These are phyloP conservation scores for Phytopythium montanum DNA, from an alignment of 352 stramenopile genomes.

Conservation along the genomic window DNA sequence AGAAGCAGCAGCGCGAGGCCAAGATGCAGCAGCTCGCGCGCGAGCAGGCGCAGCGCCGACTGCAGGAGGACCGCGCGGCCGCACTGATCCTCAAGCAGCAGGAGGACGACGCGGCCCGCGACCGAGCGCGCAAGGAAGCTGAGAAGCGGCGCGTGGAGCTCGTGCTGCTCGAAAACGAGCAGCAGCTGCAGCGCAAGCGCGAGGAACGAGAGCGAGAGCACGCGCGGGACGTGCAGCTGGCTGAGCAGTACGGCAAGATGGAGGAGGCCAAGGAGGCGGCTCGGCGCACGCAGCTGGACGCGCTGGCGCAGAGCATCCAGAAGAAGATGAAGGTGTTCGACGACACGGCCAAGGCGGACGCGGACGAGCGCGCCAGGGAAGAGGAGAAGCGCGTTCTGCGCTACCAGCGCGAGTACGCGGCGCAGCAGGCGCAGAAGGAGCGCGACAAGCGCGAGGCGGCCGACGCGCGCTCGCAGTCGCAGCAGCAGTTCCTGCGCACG, in stretches of 20 bases:
- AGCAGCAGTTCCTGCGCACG: conserved; percentile 50
- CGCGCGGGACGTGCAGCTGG: conserved; percentile 61
- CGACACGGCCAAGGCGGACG: conserved; percentile 69
- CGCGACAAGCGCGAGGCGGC: conserved; percentile 48
- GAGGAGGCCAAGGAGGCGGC: conserved; percentile 66
- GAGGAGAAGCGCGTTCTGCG: conserved; percentile 57
- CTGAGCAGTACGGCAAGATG: conserved; percentile 68
- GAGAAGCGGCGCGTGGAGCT: conserved; percentile 61
- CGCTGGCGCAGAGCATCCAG: conserved; percentile 72
- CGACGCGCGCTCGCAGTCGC: conserved; percentile 36
- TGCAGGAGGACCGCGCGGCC: conserved; percentile 46
- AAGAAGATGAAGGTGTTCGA: conserved; percentile 85
- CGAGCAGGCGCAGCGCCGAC: conserved; percentile 45
- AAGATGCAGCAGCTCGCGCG: conserved; percentile 57
- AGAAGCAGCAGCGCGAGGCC: conserved; percentile 56
- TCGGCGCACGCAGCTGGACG: conserved; percentile 59
- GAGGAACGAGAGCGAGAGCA: conserved; percentile 45
- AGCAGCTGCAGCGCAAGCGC: conserved; percentile 56
- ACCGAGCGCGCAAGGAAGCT: conserved; percentile 40
- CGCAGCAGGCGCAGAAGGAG: conserved; percentile 49
- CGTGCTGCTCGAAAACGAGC: conserved; percentile 63
- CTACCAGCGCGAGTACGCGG: conserved; percentile 67
- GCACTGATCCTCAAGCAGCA: conserved; percentile 49
- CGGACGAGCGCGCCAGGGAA: conserved; percentile 53
- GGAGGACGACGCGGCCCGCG: conserved; percentile 45